Evolutionary conservation across 2,329 filamentous ascomycete genomes (phyloP).

Genomic region (Grosmannia serpens): DNA sequence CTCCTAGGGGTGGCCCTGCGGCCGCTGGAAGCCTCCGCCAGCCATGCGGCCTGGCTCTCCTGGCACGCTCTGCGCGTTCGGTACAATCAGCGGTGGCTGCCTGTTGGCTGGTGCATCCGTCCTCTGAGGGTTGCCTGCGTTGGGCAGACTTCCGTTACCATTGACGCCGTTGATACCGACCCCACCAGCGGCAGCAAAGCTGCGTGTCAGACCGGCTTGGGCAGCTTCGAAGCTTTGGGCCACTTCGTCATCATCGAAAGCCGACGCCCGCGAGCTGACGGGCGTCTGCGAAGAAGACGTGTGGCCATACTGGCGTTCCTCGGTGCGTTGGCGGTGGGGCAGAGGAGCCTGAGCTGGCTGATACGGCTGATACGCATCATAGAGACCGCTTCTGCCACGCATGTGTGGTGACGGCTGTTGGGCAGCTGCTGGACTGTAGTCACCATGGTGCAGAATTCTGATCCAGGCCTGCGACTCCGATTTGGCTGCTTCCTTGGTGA

Average conservation of each 20-base stretch:
- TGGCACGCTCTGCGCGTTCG: neutral
- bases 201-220: neutral
- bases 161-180: neutral
- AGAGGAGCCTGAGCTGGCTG: neutral
- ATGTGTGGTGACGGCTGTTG: neutral
- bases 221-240: neutral
- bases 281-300: neutral
- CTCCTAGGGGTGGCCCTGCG: neutral
- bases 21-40: neutral
- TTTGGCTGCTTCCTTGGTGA: neutral
- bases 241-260: neutral
- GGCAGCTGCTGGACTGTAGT: neutral
- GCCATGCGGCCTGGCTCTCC: neutral
- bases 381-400: neutral
- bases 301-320: neutral
- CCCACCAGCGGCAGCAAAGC: neutral
- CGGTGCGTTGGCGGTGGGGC: neutral
- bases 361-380: neutral
- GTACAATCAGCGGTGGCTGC: neutral
- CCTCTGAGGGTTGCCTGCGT: neutral
- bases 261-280: neutral
- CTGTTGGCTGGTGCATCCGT: neutral
- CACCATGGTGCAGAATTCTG: neutral
- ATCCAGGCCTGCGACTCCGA: neutral
- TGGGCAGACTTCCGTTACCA: neutral